Base-by-base conservation (phyloP, 108 stramenopile species). In the Nitzschia palea region DNA sequence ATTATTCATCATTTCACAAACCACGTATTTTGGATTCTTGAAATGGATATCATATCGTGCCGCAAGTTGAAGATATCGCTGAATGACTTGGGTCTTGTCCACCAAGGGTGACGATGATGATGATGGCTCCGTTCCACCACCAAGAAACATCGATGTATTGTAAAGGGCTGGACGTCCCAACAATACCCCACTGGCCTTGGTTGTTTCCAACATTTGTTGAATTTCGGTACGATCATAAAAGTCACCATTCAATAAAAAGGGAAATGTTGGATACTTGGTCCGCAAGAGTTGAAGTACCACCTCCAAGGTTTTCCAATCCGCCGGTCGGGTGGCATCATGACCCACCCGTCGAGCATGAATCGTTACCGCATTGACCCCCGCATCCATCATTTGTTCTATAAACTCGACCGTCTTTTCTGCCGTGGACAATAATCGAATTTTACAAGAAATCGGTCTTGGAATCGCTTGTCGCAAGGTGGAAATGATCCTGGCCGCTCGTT, bases 351-450 rank as follows among this genome's bases (percentile, higher is more conserved):
- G 70, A 27, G 77, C 89, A 69, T 99, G 98, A 64, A 99, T 89
- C n/a, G 96, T 87, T n/a, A 99, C 66, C 15, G 97, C 96, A 66
- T 90, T 80, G 1, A 89, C 96, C 9, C 98, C 98, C n/a, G 96
- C 95, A 29, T 85, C 56, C n/a, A 96, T 85, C 55, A 99, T 60
- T 27, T 65, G 63, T 17, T 79, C 63, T 1, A 86, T 71, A 74
- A 96, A 94, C 45, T 91, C 93, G 0, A 97, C 65, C 0, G 94
- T 96, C 10, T 78, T 68, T 29, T 89, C 55, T 0, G 89, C 92
- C 23, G 70, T 71, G 25, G 83, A 65, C 17, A 97, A 67, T n/a
- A 99, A 73, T 29, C 98, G 92, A 27, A 99, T 96, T 76, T 99
- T 99, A 68, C 84, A 87, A 28, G 95, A 93, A 25, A 99, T 84